Evolutionary conservation across 2,329 filamentous ascomycete species (phyloP).

Genomic region (Xylogone sp.): DNA sequence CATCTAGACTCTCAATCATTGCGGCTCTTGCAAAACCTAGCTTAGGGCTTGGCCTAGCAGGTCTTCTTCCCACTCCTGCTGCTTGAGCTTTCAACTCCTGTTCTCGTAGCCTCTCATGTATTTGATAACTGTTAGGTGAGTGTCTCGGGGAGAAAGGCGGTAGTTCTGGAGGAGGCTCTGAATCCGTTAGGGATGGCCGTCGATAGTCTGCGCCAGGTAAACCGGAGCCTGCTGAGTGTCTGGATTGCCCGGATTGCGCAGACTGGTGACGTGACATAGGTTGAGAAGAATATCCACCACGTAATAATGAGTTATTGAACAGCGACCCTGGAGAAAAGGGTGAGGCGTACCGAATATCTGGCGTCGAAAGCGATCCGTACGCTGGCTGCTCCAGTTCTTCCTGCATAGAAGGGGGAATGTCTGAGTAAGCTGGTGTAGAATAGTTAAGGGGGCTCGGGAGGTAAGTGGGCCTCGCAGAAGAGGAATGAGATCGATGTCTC

Average conservation of each 20-base stretch:
- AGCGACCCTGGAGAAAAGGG: conserved; percentile 28
- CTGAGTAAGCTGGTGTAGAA: conserved; percentile 14
- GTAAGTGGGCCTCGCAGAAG: too few relatives aligned
- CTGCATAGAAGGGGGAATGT: conserved; percentile 3
- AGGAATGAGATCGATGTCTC: neutral
- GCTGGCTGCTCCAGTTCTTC: conserved; percentile 2
- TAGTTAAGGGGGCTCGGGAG: neutral
- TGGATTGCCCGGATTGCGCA: conserved; percentile 31
- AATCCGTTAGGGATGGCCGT: conserved; percentile 20
- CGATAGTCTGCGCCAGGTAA: conserved; percentile 1
- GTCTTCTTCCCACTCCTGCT: conserved; percentile 1
- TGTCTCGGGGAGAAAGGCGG: conserved; percentile 19
- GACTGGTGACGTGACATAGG: conserved; percentile 47
- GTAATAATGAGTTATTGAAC: conserved; percentile 29
- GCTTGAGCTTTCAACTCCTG: conserved; percentile 1
- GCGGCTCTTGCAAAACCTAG: conserved; percentile 13
- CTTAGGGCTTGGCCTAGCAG: conserved; percentile 16
- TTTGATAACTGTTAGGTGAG: conserved; percentile 19
- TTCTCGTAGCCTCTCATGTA: conserved; percentile 14
- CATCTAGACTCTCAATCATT: conserved; percentile 13
- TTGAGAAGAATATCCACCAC: conserved; percentile 43
- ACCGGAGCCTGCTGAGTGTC: conserved; percentile 20
- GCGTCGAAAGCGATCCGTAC: conserved; percentile 15
- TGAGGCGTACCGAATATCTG: conserved; percentile 12
- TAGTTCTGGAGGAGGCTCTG: conserved; percentile 23